Evolutionary conservation across 2,329 filamentous ascomycete genomes (phyloP), one percentile per base, ranked within the genome.

Genomic region (Aspergillus puulaauensis): DNA sequence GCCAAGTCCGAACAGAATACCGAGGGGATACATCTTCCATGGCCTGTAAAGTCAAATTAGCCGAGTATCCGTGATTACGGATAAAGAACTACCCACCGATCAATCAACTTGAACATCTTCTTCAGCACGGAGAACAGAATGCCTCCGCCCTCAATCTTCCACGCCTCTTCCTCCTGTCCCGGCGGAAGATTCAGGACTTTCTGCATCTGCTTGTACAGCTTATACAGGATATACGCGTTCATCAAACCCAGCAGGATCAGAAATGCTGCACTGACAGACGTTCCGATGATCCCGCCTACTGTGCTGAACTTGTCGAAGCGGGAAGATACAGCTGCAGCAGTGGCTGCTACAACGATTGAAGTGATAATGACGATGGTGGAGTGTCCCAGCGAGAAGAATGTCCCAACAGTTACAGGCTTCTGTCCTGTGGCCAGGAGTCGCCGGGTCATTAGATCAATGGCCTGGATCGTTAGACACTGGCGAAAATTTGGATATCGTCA

Each of bases 11-110:
- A 93, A 98, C 4, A 98, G 78, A 0, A 98, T 82, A 0, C 93
- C 93, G 0, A 96, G 79, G 0, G 91, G 92, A 65, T 96, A 95
- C 92, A 96, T 96, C 74, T 98, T 98, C 93, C 93, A 98, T 0
- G 77, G 75, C 1, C 77, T 78, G 46, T 7, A 9, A n/a, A 1
- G 15, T 15, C 35, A 24, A 24, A 31, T 31, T 31, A 31, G 27
- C 27, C 27, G 1, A 31, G 27, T 31, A 31, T 31, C 27, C 3
- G 9, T 31, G 9, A 31, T 8, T 11, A 31, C 3, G 9, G 17
- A 21, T n/a, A 21, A 9, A 9, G 8, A 37, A 24, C 12, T 11
- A 27, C 67, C 35, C 61, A 80, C 71, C 79, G 75, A 64, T 88
- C 82, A 66, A 88, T 84, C 23, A 96, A 78, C 43, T 85, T 86